Evolutionary conservation across 73 alveolate genomes (phyloP).

Genomic region (Paramecium bursaria): DNA sequence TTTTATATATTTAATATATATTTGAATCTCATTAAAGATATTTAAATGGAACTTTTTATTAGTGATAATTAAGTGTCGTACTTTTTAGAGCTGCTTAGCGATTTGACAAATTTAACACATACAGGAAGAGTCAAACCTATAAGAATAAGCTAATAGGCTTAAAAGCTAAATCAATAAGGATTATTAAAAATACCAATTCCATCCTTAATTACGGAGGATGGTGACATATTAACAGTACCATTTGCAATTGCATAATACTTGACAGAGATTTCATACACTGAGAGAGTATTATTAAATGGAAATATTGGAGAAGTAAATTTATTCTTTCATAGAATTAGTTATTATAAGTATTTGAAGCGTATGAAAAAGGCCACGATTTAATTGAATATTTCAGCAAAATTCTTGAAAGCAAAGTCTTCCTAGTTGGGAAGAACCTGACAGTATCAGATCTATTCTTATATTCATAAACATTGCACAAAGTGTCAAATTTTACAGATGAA

Average conservation of each 20-base stretch:
- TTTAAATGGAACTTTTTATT: slow-evolving; percentile 38
- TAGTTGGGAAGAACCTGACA: slow-evolving; percentile 63
- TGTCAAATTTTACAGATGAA: slow-evolving; percentile 56
- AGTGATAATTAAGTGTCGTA: background rate
- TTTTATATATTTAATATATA: no score
- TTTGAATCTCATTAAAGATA: no score
- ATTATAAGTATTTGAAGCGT: slow-evolving; percentile 59
- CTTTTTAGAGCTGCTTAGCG: background rate
- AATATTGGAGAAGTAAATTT: slow-evolving; percentile 32
- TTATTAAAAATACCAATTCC: slow-evolving; percentile 43
- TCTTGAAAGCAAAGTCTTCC: slow-evolving; percentile 60
- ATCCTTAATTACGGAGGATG: slow-evolving; percentile 54
- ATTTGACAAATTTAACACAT: background rate
- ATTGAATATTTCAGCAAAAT: slow-evolving; percentile 34
- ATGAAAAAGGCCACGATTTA: slow-evolving; percentile 3
- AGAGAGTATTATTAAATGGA: slow-evolving; percentile 3
- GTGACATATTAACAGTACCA: background rate
- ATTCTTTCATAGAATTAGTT: background rate
- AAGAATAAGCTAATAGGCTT: slow-evolving; percentile 3
- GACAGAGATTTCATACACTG: slow-evolving; percentile 27
- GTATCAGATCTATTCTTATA: slow-evolving; percentile 61
- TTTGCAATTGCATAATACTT: slow-evolving; percentile 48
- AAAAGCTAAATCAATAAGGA: slow-evolving; percentile 33
- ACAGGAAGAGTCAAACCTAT: slow-evolving; percentile 33
- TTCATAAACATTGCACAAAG: slow-evolving; percentile 50